These are phyloP conservation scores for Boletus edulis DNA, from an alignment of 768 basidiomycete species.

Conservation along the genomic window DNA sequence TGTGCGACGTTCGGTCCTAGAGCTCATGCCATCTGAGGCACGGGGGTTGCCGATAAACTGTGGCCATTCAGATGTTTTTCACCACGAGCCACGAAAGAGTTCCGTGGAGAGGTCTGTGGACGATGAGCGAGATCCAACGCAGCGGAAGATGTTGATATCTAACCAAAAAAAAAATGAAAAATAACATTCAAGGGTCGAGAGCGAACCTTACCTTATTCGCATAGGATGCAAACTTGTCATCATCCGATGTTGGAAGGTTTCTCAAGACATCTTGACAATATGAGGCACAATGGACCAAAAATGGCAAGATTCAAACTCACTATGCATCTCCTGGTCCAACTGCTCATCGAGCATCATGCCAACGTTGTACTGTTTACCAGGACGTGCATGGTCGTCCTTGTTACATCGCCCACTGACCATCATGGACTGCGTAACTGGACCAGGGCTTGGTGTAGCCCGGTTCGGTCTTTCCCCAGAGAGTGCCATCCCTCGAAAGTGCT, in stretches of 20 bases:
- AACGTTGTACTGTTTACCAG: conserved; percentile 69
- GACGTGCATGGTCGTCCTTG: conserved; percentile 57
- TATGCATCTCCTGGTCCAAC: conserved; percentile 91
- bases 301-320: conserved; percentile 43
- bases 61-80: conserved; percentile 92
- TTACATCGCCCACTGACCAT: conserved; percentile 52
- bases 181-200: neutral
- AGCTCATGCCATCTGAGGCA: conserved; percentile 53
- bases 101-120: conserved; percentile 73
- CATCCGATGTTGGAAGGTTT: conserved; percentile 82
- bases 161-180: conserved; percentile 1
- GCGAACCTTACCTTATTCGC: conserved; percentile 54
- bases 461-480: conserved; percentile 61
- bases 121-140: conserved; percentile 91
- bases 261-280: conserved; percentile 72
- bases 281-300: conserved; percentile 14
- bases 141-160: conserved; percentile 86
- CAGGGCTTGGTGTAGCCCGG: conserved; percentile 54
- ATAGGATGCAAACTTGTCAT: conserved; percentile 78
- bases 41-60: conserved; percentile 72
- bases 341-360: conserved; percentile 94
- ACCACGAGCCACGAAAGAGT: conserved; percentile 54
- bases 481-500: conserved; percentile 70
- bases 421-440: conserved; percentile 51
- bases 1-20: conserved; percentile 62